A percentile compares a stretch with the other conserved stretches of the same genome.
These are phyloP conservation scores for Pleurotus cornucopiae DNA, from an alignment of 768 basidiomycete genomes.

Conservation along the genomic window DNA sequence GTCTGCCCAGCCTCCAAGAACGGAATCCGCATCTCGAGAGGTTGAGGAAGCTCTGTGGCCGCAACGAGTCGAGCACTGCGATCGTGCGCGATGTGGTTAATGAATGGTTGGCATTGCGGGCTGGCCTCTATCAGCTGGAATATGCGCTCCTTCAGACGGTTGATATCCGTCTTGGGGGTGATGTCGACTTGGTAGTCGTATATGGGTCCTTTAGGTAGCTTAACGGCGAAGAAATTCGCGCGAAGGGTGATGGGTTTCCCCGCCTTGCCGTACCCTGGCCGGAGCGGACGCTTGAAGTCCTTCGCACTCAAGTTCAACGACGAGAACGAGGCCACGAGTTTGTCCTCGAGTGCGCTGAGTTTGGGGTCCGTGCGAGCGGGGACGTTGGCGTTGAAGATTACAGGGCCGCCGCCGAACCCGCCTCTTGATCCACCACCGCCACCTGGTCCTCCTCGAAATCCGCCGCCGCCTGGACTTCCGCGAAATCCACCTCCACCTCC, in stretches of 20 bases:
- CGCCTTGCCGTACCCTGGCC: conserved; percentile 53
- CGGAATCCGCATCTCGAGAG: conserved; percentile 33
- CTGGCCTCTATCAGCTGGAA: conserved; percentile 50
- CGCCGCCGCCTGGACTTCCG: conserved; percentile 21
- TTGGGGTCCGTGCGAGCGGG: conserved; percentile 32
- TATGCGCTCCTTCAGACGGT: conserved; percentile 43
- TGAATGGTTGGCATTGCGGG: conserved; percentile 28
- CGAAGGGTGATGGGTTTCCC: conserved; percentile 47
- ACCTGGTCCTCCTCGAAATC: conserved; percentile 15
- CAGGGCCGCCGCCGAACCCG: conserved; percentile 17
- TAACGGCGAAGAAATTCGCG: conserved; percentile 61
- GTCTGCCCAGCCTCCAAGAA: conserved; percentile 39
- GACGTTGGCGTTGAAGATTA: conserved; percentile 33
- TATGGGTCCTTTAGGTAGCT: conserved; percentile 38
- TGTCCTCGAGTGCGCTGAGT: conserved; percentile 28
- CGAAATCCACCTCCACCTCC: conserved; percentile 19
- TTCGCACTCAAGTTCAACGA: conserved; percentile 22
- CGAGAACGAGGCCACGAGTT: conserved; percentile 36
- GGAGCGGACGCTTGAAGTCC: conserved; percentile 34
- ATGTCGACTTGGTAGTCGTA: conserved; percentile 58
- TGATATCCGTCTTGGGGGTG: conserved; percentile 39
- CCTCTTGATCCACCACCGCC: conserved; percentile 6
- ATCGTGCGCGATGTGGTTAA: conserved; percentile 50
- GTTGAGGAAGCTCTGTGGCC: conserved; percentile 38
- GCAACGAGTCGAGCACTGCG: conserved; percentile 42